These are phyloP conservation scores for Annona squamosa DNA, from an alignment of 164 flowering plant genomes.

Conservation along the genomic window DNA sequence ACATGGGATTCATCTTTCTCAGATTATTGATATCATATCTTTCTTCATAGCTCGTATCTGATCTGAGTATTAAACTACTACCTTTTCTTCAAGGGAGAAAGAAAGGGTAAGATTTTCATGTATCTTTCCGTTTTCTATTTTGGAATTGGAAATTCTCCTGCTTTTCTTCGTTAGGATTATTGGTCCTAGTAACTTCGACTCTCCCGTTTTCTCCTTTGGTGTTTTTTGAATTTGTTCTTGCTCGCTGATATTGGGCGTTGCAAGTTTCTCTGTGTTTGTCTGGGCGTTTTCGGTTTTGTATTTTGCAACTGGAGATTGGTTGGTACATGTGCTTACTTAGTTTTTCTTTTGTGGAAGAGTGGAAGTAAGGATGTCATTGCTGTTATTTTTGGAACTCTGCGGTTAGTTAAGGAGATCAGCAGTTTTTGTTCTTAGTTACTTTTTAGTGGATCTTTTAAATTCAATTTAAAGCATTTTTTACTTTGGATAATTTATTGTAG, in stretches of 20 bases:
- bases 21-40: conserved; percentile 11
- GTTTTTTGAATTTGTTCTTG: background rate
- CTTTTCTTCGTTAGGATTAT: background rate
- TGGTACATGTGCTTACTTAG: conserved; percentile 6
- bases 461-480: background rate
- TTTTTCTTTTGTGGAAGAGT: conserved; percentile 3
- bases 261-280: too few species aligned
- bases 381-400: background rate
- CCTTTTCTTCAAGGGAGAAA: background rate
- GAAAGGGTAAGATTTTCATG: conserved; percentile 13
- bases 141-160: background rate
- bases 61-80: background rate
- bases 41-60: conserved; percentile 10
- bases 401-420: background rate
- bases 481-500: background rate
- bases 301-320: conserved; percentile 6
- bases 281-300: conserved; percentile 3
- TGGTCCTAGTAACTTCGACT: background rate
- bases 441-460: background rate
- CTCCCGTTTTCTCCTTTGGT: background rate
- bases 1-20: conserved; percentile 16
- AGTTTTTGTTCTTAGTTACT: background rate
- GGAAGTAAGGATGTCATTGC: background rate
- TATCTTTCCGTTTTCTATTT: background rate
- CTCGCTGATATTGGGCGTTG: too few species aligned